phyloP scores from a whole-genome alignment of 2,329 filamentous ascomycete genomes.

The Neofusicoccum ribis region DNA sequence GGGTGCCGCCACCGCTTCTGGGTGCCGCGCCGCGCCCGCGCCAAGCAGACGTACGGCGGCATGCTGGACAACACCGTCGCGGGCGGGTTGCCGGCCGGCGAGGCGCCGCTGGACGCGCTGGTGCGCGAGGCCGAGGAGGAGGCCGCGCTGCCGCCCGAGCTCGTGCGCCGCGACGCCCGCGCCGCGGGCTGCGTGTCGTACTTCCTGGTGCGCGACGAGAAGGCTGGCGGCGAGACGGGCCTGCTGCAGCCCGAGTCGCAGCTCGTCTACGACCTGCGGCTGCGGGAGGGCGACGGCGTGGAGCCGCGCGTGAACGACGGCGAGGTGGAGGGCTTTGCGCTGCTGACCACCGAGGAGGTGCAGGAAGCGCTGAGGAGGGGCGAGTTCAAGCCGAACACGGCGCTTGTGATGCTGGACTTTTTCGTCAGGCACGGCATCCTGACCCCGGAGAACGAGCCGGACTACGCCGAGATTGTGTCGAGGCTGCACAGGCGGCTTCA shows the following conservation, averaged over 20 bases:
- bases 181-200: constrained; percentile 78
- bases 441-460: constrained; percentile 73
- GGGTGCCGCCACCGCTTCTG: constrained; percentile 70
- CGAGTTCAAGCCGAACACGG: constrained; percentile 91
- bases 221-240: constrained; percentile 76
- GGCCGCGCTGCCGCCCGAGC: constrained; percentile 70
- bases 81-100: constrained; percentile 77
- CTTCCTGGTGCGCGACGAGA: constrained; percentile 73
- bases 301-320: constrained; percentile 79
- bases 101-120: constrained; percentile 77
- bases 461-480: constrained; percentile 72
- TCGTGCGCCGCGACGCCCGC: constrained; percentile 63
- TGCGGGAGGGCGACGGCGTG: constrained; percentile 59
- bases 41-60: constrained; percentile 84
- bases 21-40: constrained; percentile 73
- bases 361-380: constrained; percentile 67
- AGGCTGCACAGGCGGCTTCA: constrained; percentile 77
- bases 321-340: constrained; percentile 82
- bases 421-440: constrained; percentile 82
- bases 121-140: constrained; percentile 88
- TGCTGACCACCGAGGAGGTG: constrained; percentile 75
- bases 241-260: constrained; percentile 88
- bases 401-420: constrained; percentile 82
- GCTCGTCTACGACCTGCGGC: constrained; percentile 85
- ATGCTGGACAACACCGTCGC: constrained; percentile 96